Conservation (phyloP, 768 basidiomycete genomes). For the Serendipita sp. region DNA sequence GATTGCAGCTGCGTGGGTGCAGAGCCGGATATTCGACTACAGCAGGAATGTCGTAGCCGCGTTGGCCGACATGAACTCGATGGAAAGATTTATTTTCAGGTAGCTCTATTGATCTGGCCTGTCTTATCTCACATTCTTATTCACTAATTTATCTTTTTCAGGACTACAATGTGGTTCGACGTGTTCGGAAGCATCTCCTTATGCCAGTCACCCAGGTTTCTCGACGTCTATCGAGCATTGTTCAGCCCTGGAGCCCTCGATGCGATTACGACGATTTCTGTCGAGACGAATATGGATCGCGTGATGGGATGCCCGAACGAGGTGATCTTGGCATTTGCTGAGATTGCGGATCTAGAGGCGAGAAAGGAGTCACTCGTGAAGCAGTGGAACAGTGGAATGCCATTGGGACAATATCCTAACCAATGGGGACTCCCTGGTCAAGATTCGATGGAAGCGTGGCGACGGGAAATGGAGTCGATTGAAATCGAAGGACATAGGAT, state of each 20-base stretch:
- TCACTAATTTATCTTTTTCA: slow-evolving; percentile 29
- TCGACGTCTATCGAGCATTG: slow-evolving; percentile 36
- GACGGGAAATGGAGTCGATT: slow-evolving; percentile 13
- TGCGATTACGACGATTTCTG: slow-evolving; percentile 17
- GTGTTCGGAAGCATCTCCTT: slow-evolving; percentile 65
- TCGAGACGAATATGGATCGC: slow-evolving; percentile 52
- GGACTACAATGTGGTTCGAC: slow-evolving; percentile 78
- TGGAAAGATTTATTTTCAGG: neutral
- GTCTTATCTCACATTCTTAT: too few relatives aligned
- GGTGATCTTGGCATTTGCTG: slow-evolving; percentile 62
- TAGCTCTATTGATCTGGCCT: neutral
- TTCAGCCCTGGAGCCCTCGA: slow-evolving; percentile 26
- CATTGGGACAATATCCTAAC: slow-evolving; percentile 16
- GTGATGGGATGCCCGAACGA: slow-evolving; percentile 76
- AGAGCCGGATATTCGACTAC: slow-evolving; percentile 30
- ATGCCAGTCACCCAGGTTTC: slow-evolving; percentile 38
- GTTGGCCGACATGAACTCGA: neutral
- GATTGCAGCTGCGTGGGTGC: slow-evolving; percentile 42
- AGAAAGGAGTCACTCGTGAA: slow-evolving; percentile 37
- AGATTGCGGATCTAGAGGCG: slow-evolving; percentile 43
- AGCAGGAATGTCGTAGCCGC: slow-evolving; percentile 23
- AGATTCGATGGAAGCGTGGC: slow-evolving; percentile 38
- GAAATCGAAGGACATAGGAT: neutral
- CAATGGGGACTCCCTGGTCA: slow-evolving; percentile 32
- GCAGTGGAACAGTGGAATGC: neutral